Evolutionary conservation across 768 basidiomycete genomes (phyloP), one percentile per base, ranked within the genome.

Genomic region (Collybia sp.): DNA sequence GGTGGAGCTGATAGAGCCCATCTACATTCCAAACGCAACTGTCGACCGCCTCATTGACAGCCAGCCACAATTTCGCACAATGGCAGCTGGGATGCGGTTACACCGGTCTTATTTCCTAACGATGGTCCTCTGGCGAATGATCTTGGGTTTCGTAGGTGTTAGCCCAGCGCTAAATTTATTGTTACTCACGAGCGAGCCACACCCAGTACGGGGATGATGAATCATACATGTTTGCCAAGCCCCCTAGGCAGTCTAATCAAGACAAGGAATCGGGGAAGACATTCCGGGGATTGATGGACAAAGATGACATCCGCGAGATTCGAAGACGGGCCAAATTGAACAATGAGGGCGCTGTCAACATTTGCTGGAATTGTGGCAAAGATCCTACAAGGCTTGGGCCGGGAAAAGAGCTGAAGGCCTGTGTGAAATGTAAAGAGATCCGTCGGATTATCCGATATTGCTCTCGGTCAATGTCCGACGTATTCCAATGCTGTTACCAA

Each of bases 101-200:
- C 44, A 42, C 20, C 41, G 43, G 36, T 17, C 47, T 38, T 48
- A 41, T 52, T 48, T 52, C 33, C 45, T 52, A 30, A 39, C 47
- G 8, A 32, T 52, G 42, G 35, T 42, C 3, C 32, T 52, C 13
- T 45, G 47, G 32, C 31, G 44, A 42, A 42, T 45, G 16, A 37
- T 52, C 12, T 30, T 52, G 18, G 39, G 43, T 15, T 52, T 52
- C 30, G 46, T 47, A 30, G 12, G 41, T 41, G 25, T 8, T 25
- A 25, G 3, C 35, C 17, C 35, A 13, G 13, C 17, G 35, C 13
- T 37, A 37, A n/a, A 3, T 37, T n/a, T 10, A 37, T 37, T n/a
- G 13, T 10, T 10, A 37, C 17, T 18, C 6, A n/a, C 35, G 13
- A 37, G 15, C 33, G 10, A 15, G 10, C 10, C 10, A 10, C 35